These are phyloP conservation scores for Neonectria sp. DNA, from an alignment of 2,329 filamentous ascomycete species.

Conservation along the genomic window DNA sequence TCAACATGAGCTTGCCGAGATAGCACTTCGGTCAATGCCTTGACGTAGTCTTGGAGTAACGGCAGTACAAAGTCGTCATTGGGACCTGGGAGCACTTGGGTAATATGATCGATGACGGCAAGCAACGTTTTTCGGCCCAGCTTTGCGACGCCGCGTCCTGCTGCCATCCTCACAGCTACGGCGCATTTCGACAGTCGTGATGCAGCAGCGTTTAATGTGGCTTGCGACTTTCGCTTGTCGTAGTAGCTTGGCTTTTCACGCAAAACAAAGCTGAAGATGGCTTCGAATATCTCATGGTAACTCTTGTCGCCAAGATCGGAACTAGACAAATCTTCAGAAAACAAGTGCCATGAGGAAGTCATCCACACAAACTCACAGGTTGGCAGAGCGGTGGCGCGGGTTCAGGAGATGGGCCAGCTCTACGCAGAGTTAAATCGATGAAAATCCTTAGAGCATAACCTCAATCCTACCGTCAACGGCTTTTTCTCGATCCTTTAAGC, in stretches of 20 bases:
- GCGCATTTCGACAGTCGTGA: slow-evolving; percentile 78
- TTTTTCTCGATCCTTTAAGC: slow-evolving; percentile 56
- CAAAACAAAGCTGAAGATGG: slow-evolving; percentile 79
- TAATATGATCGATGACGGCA: slow-evolving; percentile 85
- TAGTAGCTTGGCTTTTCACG: slow-evolving; percentile 77
- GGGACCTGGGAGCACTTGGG: slow-evolving; percentile 76
- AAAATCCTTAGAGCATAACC: neutral
- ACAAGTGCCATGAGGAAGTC: neutral
- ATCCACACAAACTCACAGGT: slow-evolving; percentile 51
- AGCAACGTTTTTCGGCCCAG: slow-evolving; percentile 85
- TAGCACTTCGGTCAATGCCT: slow-evolving; percentile 79
- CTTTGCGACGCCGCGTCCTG: slow-evolving; percentile 77
- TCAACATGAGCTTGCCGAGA: slow-evolving; percentile 84
- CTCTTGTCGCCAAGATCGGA: slow-evolving; percentile 77
- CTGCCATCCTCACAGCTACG: slow-evolving; percentile 78
- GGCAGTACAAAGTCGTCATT: slow-evolving; percentile 77
- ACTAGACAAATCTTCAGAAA: slow-evolving; percentile 40
- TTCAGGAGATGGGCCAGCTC: slow-evolving; percentile 58
- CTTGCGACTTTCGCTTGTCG: slow-evolving; percentile 64
- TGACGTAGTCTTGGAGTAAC: slow-evolving; percentile 83
- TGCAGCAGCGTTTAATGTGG: slow-evolving; percentile 63
- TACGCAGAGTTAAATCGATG: slow-evolving; percentile 37
- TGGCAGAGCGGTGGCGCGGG: slow-evolving; percentile 53
- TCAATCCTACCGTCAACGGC: slow-evolving; percentile 57
- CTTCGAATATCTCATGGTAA: slow-evolving; percentile 87